Percentiles rank a stretch among this genome's conserved stretches.
Conservation (phyloP, 1,284 basidiomycete species). For the Leccinum cinnamomeum region DNA sequence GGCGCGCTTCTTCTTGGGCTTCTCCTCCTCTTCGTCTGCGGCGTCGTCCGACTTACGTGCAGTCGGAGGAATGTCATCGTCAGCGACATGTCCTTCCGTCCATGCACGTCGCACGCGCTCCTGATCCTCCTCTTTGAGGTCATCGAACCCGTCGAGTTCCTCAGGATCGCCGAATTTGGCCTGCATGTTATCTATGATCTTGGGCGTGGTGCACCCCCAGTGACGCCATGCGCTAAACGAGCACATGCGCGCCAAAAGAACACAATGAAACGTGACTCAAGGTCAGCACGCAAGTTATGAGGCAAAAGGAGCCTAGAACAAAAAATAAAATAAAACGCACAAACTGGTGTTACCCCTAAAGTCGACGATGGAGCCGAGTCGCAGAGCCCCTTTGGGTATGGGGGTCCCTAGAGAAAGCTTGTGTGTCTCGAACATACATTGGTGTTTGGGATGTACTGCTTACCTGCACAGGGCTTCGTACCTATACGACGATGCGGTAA, state of each 20-base stretch:
- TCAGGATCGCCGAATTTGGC: conserved; percentile 54
- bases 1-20: conserved; percentile 40
- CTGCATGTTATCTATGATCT: conserved; percentile 75
- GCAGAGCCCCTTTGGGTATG: conserved; percentile 71
- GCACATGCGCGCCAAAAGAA: neutral
- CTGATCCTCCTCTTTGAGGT: conserved; percentile 63
- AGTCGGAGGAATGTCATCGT: conserved; percentile 74
- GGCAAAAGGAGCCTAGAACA: neutral
- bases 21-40: conserved; percentile 44
- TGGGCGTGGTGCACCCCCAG: conserved; percentile 77
- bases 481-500: conserved; percentile 43
- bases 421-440: conserved; percentile 19
- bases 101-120: conserved; percentile 66
- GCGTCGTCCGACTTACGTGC: conserved; percentile 59
- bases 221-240: conserved; percentile 70
- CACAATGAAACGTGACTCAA: neutral
- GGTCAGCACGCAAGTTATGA: neutral
- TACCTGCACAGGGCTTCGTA: conserved; percentile 75
- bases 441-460: conserved; percentile 10
- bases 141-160: conserved; percentile 75
- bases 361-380: conserved; percentile 78
- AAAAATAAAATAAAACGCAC: conserved; percentile 43
- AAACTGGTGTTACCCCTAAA: conserved; percentile 70
- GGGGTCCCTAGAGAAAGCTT: conserved; percentile 51
- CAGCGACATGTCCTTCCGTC: conserved; percentile 71